A percentile compares a stretch with the other conserved stretches of the same genome.
Conservation (phyloP, 2,329 filamentous ascomycete genomes). For the Neonectria coccinea region DNA sequence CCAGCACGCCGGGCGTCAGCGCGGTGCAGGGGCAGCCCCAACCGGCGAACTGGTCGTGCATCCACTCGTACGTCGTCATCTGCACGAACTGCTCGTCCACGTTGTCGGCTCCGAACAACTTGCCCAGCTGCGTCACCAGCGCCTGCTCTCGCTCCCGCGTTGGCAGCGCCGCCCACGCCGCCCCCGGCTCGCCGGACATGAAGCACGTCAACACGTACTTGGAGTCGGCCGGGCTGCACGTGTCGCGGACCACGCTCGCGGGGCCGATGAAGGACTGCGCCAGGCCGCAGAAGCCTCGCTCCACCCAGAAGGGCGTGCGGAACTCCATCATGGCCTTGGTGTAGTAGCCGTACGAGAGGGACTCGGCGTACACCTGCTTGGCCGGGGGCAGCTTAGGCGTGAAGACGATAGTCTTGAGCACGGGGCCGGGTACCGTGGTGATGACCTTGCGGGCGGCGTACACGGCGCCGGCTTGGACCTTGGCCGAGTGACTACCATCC, state of each 20-base stretch:
- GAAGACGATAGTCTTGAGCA: constrained; percentile 60
- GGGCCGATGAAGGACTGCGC: constrained; percentile 60
- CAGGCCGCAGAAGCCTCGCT: constrained; percentile 58
- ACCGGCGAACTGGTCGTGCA: constrained; percentile 51
- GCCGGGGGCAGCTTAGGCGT: constrained; percentile 56
- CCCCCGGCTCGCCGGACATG: constrained; percentile 51
- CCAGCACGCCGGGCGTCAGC: constrained; percentile 54
- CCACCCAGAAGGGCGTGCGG: constrained; percentile 53
- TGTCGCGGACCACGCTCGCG: constrained; percentile 59
- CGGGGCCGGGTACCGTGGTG: constrained; percentile 59
- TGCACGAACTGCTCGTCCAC: constrained; percentile 46
- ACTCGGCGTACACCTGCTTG: constrained; percentile 52
- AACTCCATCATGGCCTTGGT: constrained; percentile 63
- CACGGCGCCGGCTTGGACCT: constrained; percentile 43
- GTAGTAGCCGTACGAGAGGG: constrained; percentile 59
- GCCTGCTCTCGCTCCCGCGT: constrained; percentile 34
- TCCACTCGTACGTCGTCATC: constrained; percentile 54
- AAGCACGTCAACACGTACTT: constrained; percentile 56
- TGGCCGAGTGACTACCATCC: constrained; percentile 31
- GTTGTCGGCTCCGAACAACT: constrained; percentile 37
- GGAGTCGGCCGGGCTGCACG: constrained; percentile 43
- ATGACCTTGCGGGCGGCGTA: constrained; percentile 59
- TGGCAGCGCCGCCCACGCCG: constrained; percentile 46
- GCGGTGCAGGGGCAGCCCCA: constrained; percentile 55
- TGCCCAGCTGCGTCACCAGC: constrained; percentile 45